Evolutionary conservation across 352 stramenopile genomes (phyloP), one percentile per base, ranked within the genome.

Genomic region (Pythium graminicola): DNA sequence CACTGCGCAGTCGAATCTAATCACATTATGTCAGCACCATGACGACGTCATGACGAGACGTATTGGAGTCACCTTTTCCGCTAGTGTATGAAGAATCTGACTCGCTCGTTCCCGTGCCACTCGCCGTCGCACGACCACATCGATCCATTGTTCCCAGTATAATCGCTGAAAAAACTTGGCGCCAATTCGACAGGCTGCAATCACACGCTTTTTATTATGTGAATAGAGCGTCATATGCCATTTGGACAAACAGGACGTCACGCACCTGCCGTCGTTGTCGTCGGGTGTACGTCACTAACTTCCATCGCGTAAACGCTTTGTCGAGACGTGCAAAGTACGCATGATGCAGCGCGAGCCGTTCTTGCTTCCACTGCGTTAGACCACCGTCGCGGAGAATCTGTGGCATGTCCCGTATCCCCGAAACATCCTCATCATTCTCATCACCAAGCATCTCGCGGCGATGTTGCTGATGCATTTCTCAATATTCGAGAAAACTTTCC

Each of bases 141-240:
- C 50, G 36, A 35, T 43, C 73, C 73, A 83, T 43, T 60, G 56
- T 7, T 46, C 33, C 65, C 66, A 75, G 22, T 67, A 74, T 0
- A 68, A 26, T 17, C 66, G 63, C 44, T 73, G 65, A 40, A 58
- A 72, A 36, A 84, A 77, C 22, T 33, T 28, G 6, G 73, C 62
- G 20, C 73, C 73, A 5, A 81, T 61, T 1, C 59, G 69, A 56
- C 73, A 84, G 4, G 73, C 70, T 26, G 59, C 49, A 7, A 71
- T 62, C 26, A 79, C 39, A 11, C 62, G 68, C 73, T 84, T 24
- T 13, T 23, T 13, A 8, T 19, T 4, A 31, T 7, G 13, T 6
- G n/a, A 46, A 31, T 29, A 13, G 13, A 13, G 29, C 29, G 7
- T 13, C 29, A 13, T 7, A 35, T 32, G 17, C 17, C 5, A 41